These are phyloP conservation scores for Hypoxylon sp. DNA, from an alignment of 2,329 filamentous ascomycete species.

Conservation along the genomic window DNA sequence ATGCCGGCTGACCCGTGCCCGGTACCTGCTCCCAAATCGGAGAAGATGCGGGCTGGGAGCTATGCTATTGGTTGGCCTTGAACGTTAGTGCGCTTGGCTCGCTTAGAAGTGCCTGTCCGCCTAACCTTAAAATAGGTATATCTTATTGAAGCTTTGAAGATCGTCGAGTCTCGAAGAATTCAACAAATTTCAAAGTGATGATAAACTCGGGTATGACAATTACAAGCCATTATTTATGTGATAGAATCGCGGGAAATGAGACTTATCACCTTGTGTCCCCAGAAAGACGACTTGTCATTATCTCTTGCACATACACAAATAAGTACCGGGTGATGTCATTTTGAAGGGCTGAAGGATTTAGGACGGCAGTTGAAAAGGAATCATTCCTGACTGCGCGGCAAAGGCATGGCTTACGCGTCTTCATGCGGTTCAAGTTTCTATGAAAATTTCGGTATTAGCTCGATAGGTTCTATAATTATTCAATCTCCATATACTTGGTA, in stretches of 20 bases:
- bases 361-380: conserved; percentile 16
- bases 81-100: conserved; percentile 22
- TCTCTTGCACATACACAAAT: conserved; percentile 8
- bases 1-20: conserved; percentile 40
- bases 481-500: neutral
- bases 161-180: conserved; percentile 3
- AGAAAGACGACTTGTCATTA: conserved; percentile 13
- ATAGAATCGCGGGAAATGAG: conserved; percentile 24
- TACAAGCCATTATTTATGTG: conserved; percentile 12
- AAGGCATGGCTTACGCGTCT: conserved; percentile 9
- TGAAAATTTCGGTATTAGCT: neutral
- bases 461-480: neutral
- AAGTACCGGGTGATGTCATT: conserved; percentile 26
- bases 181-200: conserved; percentile 9
- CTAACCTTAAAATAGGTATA: conserved; percentile 20
- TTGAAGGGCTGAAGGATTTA: conserved; percentile 15
- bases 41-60: conserved; percentile 7
- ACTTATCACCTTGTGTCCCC: conserved; percentile 28
- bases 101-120: conserved; percentile 18
- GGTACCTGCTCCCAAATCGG: conserved; percentile 27
- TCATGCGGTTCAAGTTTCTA: conserved; percentile 2
- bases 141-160: conserved; percentile 7
- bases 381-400: conserved; percentile 21
- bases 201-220: conserved; percentile 24
- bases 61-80: conserved; percentile 20